A percentile compares a stretch with the other conserved stretches of the same genome.
Conservation (phyloP, 2,329 filamentous ascomycete genomes). For the Lasiodiplodia sp. region DNA sequence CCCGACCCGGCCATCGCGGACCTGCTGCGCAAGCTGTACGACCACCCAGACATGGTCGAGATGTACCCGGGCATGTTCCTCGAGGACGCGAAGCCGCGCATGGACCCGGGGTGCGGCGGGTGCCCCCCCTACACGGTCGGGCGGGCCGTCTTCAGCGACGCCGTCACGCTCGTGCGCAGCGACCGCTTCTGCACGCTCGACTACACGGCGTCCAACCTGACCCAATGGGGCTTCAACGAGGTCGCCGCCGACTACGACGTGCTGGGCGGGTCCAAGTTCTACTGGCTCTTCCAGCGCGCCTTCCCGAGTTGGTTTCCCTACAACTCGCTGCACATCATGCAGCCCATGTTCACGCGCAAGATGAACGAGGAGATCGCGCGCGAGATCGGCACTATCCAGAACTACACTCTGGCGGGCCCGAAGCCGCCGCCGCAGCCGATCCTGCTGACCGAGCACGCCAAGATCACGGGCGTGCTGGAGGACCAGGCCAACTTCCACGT, state of each 20-base stretch:
- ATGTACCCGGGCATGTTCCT: conserved; percentile 72
- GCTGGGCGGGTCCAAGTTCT: conserved; percentile 56
- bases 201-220: conserved; percentile 45
- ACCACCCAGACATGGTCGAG: conserved; percentile 71
- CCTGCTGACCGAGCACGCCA: conserved; percentile 19
- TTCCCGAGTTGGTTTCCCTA: conserved; percentile 46
- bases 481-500: conserved; percentile 30
- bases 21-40: conserved; percentile 65
- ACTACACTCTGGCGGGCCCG: conserved; percentile 14
- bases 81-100: conserved; percentile 63
- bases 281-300: conserved; percentile 60
- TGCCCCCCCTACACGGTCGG: conserved; percentile 62
- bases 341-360: conserved; percentile 30
- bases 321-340: conserved; percentile 48
- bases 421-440: conserved; percentile 1
- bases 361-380: conserved; percentile 31
- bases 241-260: conserved; percentile 36
- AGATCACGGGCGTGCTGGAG: conserved; percentile 22
- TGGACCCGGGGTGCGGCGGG: conserved; percentile 61
- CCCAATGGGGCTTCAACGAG: conserved; percentile 57
- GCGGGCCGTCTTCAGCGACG: conserved; percentile 66
- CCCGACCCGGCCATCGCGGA: conserved; percentile 63
- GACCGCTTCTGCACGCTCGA: conserved; percentile 65
- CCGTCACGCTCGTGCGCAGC: conserved; percentile 64
- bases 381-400: conserved; percentile 28